phyloP scores from a whole-genome alignment of 1,284 basidiomycete species.

The Sphaerobolus stellatus region DNA sequence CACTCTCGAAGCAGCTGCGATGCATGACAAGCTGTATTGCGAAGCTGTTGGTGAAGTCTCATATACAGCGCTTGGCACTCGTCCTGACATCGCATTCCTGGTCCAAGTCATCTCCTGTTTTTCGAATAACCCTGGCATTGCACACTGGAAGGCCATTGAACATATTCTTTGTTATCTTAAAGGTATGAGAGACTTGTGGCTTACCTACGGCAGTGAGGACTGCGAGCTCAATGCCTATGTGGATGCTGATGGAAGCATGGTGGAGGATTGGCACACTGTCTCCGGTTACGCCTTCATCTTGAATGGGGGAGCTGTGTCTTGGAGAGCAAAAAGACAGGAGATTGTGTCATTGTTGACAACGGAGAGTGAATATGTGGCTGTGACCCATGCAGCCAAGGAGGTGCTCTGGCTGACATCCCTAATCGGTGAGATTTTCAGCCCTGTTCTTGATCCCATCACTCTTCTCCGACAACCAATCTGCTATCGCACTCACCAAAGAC shows the following conservation, averaged over 20 bases:
- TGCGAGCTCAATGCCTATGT: constrained; percentile 8
- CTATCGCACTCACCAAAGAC: constrained; percentile 26
- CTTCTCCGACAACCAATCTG: constrained; percentile 25
- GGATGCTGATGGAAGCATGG: constrained; percentile 16
- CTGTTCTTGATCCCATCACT: constrained; percentile 17
- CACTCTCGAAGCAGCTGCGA: too few relatives aligned
- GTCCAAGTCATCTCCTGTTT: constrained; percentile 31
- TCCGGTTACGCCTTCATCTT: neutral
- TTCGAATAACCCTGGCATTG: constrained; percentile 26
- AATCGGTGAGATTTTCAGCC: constrained; percentile 20
- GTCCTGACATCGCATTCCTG: constrained; percentile 38
- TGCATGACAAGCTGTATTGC: constrained; percentile 23
- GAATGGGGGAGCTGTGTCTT: constrained; percentile 17
- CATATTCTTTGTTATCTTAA: constrained; percentile 24
- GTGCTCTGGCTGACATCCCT: constrained; percentile 37
- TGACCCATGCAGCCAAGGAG: constrained; percentile 33
- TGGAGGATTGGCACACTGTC: neutral
- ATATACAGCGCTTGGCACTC: constrained; percentile 34
- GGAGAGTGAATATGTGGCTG: constrained; percentile 44
- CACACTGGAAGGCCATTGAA: constrained; percentile 35
- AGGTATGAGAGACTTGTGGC: constrained; percentile 15
- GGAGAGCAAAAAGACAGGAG: constrained; percentile 38
- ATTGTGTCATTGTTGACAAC: constrained; percentile 40
- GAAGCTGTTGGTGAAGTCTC: constrained; percentile 33
- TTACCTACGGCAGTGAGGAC: constrained; percentile 17